Base-by-base conservation (phyloP, 1,284 basidiomycete genomes). In the Malassezia arunalokei region DNA sequence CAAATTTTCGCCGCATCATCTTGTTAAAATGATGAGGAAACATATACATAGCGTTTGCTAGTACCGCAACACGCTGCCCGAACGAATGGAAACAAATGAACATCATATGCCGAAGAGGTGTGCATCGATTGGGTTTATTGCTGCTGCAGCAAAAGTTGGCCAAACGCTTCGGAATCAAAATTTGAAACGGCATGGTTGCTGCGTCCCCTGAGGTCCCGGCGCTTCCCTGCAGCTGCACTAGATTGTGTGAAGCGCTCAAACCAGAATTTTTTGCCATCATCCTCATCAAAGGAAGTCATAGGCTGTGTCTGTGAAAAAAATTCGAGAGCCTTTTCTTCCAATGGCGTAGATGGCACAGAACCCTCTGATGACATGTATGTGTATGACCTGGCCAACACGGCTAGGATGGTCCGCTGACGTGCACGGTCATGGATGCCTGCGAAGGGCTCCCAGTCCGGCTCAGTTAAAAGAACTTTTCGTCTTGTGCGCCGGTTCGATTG, bases 161-260 rank as follows among this genome's bases (percentile, higher is more conserved):
- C 44, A 24, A 47, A 47, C 15, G 38, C 24, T 9, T 39, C 20
- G 2, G 44, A 47, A 30, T 47, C 38, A 27, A 47, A 47, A 15
- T 39, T 29, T n/a, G 37, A 32, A 12, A 35, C 44, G 2, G 37
- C 33, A 7, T 37, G 27, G 8, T 31, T 47, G 20, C 14, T 29
- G 1, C 60, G 45, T 28, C 60, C 55, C n/a, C 69, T 54, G 65
- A 68, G 71, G 51, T 72, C 69, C 68, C 68, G 67, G 49, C 68
- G 63, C 27, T 59, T 51, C 1, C 69, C 66, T 1, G 64, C 64
- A 2, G 69, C 69, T 0, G 69, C 69, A 3, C 68, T 72, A 38
- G 56, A 58, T n/a, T 58, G 61, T 0, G 64, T 64, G 48, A 63
- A 68, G 4, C 68, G 51, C 43, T 72, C 69, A 48, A 72, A 72